Conservation (phyloP, 169 alveolate genomes). For the Plasmodium falciparum region DNA sequence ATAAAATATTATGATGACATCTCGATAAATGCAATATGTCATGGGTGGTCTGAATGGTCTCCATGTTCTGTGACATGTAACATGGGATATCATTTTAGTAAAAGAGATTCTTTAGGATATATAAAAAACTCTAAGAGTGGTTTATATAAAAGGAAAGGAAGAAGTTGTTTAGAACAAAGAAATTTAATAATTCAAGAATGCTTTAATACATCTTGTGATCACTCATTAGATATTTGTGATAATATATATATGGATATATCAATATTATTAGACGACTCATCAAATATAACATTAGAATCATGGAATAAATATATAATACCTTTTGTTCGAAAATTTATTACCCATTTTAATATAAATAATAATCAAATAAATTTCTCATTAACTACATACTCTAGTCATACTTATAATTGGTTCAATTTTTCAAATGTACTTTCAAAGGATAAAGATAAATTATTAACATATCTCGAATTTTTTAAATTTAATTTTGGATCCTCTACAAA, state of each 20-base stretch:
- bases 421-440: slow-evolving; percentile 12
- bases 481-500: slow-evolving; percentile 44
- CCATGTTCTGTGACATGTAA: slow-evolving; percentile 44
- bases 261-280: slow-evolving; percentile 36
- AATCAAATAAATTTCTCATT: slow-evolving; percentile 38
- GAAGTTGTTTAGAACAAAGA: slow-evolving; percentile 54
- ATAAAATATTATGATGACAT: slow-evolving; percentile 44
- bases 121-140: slow-evolving; percentile 7
- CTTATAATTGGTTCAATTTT: slow-evolving; percentile 32
- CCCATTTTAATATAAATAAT: slow-evolving; percentile 35
- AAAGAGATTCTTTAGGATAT: slow-evolving; percentile 4
- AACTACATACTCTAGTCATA: slow-evolving; percentile 20
- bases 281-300: slow-evolving; percentile 12
- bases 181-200: slow-evolving; percentile 29
- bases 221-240: slow-evolving; percentile 59
- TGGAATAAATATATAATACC: slow-evolving; percentile 33
- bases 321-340: slow-evolving; percentile 23
- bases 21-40: slow-evolving; percentile 46
- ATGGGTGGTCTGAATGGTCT: slow-evolving; percentile 57
- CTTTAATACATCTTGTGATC: slow-evolving; percentile 50
- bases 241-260: slow-evolving; percentile 21
- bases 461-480: slow-evolving; percentile 27
- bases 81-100: slow-evolving; percentile 22
- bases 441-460: slow-evolving; percentile 21
- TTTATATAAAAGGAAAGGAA: slow-evolving; percentile 65